A percentile compares a stretch with the other conserved stretches of the same genome.
These are phyloP conservation scores for Chalciporus piperatus DNA, from an alignment of 768 basidiomycete species.

Conservation along the genomic window DNA sequence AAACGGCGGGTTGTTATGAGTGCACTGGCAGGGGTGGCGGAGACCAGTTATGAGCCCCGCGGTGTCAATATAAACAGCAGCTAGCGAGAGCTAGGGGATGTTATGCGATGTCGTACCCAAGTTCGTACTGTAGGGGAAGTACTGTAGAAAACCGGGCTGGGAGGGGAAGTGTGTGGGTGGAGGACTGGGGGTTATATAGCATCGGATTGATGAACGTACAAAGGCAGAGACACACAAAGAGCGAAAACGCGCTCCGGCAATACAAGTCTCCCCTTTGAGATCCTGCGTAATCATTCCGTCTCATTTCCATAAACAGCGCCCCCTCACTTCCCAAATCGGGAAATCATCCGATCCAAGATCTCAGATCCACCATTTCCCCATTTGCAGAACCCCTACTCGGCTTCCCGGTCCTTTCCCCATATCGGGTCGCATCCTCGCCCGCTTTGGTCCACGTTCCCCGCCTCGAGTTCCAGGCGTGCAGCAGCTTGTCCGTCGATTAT, in stretches of 20 bases:
- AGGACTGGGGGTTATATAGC: conserved; percentile 30
- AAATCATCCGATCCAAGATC: conserved; percentile 18
- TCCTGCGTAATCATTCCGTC: conserved; percentile 27
- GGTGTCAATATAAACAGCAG: not conserved
- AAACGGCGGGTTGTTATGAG: conserved; percentile 1
- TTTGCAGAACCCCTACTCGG: conserved; percentile 1
- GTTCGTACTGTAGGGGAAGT: too few species aligned
- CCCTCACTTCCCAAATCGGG: conserved; percentile 17
- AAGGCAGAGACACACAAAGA: conserved; percentile 27
- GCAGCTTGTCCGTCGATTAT: conserved; percentile 23
- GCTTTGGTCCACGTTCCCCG: conserved; percentile 27
- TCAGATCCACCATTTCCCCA: conserved; percentile 27
- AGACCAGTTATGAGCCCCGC: not conserved
- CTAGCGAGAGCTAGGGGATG: not conserved
- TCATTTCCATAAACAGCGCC: conserved; percentile 11
- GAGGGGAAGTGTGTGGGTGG: conserved; percentile 7
- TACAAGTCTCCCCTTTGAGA: conserved; percentile 22
- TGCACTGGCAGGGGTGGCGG: conserved; percentile 9
- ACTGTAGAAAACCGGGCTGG: not conserved
- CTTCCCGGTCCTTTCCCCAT: conserved; percentile 1
- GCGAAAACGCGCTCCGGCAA: conserved; percentile 24
- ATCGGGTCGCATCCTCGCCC: conserved; percentile 11
- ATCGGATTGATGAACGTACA: conserved; percentile 19
- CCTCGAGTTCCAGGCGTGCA: conserved; percentile 31
- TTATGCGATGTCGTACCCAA: not conserved